Base-by-base conservation (phyloP, 179 eudicot species). In the Actinidia chinensis region DNA sequence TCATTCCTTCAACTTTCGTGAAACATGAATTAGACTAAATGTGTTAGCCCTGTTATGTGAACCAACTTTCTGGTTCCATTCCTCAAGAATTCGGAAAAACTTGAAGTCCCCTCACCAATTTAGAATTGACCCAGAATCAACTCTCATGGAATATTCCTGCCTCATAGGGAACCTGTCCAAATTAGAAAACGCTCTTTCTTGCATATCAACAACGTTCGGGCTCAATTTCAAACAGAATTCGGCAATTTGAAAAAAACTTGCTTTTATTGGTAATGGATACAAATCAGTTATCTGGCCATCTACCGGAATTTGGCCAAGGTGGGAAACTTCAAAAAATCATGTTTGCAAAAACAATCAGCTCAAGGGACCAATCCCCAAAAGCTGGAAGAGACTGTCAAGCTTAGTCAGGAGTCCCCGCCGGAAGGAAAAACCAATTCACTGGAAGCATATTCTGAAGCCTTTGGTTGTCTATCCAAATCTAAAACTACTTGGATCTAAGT, bases 261-360 rank as follows among this genome's bases (percentile, higher is more conserved):
- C 61, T 77, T 58, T 52, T 47, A 8, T 80, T 83, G 22, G 65
- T 61, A 28, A 22, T 89, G 56, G 79, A 78, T 54, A 77, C 79
- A 20, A 89, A 89, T 56, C 77, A 74, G 4, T 71, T 89, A n/a
- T 72, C 85, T 12, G 90, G 92, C 10, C 42, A 60, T 71, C 68
- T 87, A 51, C 92, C 90, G 15, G 80, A 79, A 58, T 22, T 89
- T 5, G 89, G 92, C 70, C 74, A 73, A 6, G 85, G 87, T 3
- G 86, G 90, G 20, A 56, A 54, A 60, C 87, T 91, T 11, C 22
- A 61, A 76, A 79, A 79, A 12, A 72, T 86, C 10, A n/a, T n/a
- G 70, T 85, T 17, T 83, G 79, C 5, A 75, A 81, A 22, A 74
- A 78, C 69, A 90, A 90, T 44, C 36, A 71, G 11, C 68, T 80